Conservation (phyloP, 2,329 filamentous ascomycete species). For the Venturiaceae sp. region DNA sequence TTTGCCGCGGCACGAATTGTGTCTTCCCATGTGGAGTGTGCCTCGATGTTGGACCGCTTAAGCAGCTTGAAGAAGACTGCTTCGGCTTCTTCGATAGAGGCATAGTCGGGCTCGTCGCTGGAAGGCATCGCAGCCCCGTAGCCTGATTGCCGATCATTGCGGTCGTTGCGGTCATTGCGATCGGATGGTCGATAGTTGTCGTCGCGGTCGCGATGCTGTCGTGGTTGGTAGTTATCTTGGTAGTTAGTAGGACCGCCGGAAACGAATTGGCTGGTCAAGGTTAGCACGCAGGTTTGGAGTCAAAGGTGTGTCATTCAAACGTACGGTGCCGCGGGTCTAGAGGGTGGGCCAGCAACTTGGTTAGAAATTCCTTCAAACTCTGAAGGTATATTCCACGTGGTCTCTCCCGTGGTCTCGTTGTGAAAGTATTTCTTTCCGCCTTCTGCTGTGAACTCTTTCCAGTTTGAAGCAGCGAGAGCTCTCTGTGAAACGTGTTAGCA, state of each 20-base stretch:
- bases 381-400: slow-evolving; percentile 90
- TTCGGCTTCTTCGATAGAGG: slow-evolving; percentile 57
- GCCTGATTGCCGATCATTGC: slow-evolving; percentile 2
- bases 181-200: slow-evolving; percentile 35
- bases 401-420: slow-evolving; percentile 83
- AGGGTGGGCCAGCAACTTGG: slow-evolving; percentile 32
- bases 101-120: background rate
- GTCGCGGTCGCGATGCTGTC: slow-evolving; percentile 35
- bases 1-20: slow-evolving; percentile 77
- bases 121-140: slow-evolving; percentile 4
- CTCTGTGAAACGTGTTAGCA: slow-evolving; percentile 41
- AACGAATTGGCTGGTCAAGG: slow-evolving; percentile 38
- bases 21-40: slow-evolving; percentile 90
- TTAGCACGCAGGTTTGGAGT: background rate
- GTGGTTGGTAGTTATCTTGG: slow-evolving; percentile 2
- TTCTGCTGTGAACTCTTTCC: slow-evolving; percentile 84
- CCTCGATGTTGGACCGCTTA: slow-evolving; percentile 72
- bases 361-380: slow-evolving; percentile 67
- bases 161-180: slow-evolving; percentile 27
- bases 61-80: slow-evolving; percentile 87
- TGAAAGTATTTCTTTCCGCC: slow-evolving; percentile 90
- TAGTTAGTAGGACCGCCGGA: slow-evolving; percentile 33
- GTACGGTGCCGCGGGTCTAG: slow-evolving; percentile 36
- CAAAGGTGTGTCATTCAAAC: slow-evolving; percentile 14
- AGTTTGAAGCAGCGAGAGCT: slow-evolving; percentile 71